Base-by-base conservation (phyloP, 352 stramenopile species). In the Phytophthora quininea region DNA sequence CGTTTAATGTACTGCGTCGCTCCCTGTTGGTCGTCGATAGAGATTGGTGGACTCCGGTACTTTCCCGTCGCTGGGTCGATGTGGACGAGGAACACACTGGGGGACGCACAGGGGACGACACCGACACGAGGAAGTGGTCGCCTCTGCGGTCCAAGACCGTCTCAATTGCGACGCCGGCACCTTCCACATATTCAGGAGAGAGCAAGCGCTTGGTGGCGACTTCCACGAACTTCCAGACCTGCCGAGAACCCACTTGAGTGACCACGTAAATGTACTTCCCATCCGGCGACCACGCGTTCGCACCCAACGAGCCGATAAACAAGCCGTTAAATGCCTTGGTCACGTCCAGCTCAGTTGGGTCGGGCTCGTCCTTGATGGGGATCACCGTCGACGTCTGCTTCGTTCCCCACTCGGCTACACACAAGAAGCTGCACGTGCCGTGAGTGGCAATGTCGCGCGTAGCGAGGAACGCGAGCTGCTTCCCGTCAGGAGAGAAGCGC, bases 371-470 rank as follows among this genome's bases (percentile, higher is more conserved):
- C 19, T 87, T 77, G 52, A 94, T 78, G 31, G 87, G 71, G 48
- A 94, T 80, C 24, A 92, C 55, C 9, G 76, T 88, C n/a, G 70
- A 73, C 24, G 84, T 85, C 8, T 80, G 52, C 60, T 89, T 88
- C 30, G 83, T 85, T 2, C 47, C 67, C 82, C 84, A 95, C 55
- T 92, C 73, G 10, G 84, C 43, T 14, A 93, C 74, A 6, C 71
- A 86, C 33, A 95, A 64, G 15, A 88, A 69, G 62, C 77, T 93
- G 62, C 79, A 90, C 31, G 87, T 93, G 61, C 85, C 88, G 71
- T 95, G 87, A 29, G 84, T 92, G 4, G 71, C 73, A 19, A 93
- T 80, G 32, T 93, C 77, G 33, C 74, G 67, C 14, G 87, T 95
- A 15, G 77, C 80, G 7, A 91, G 64, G 62, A 92, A 93, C n/a